Conservation (phyloP, 2,329 filamentous ascomycete genomes). For the Colletotrichum sp. region DNA sequence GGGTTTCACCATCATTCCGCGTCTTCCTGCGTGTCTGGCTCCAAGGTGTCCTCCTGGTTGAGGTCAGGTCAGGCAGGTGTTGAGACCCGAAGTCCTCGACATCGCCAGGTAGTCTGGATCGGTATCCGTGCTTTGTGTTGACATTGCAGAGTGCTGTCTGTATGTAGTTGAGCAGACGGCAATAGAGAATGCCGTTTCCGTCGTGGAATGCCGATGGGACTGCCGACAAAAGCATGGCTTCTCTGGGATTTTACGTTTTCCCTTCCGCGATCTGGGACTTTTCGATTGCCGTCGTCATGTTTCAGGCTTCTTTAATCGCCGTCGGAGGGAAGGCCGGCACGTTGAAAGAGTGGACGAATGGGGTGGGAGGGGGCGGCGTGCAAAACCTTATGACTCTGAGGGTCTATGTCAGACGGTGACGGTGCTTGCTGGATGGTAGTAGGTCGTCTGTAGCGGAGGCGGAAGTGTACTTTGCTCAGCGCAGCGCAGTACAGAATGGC, state of each 20-base stretch:
- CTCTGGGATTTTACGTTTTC: background rate
- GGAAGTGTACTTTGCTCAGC: background rate
- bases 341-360: background rate
- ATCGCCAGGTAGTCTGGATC: background rate
- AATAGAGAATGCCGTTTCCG: background rate
- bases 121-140: background rate
- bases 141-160: background rate
- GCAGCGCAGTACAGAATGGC: background rate
- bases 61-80: background rate
- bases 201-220: constrained; percentile 2
- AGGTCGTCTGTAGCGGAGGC: background rate
- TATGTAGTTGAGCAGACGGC: background rate
- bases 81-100: background rate
- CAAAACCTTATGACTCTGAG: background rate
- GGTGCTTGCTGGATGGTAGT: background rate
- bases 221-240: background rate
- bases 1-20: background rate
- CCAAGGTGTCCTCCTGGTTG: background rate
- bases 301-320: constrained; percentile 6
- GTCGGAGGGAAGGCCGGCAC: background rate
- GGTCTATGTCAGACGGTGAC: background rate
- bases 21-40: background rate
- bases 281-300: constrained; percentile 3
- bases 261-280: background rate
- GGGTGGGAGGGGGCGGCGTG: background rate